Base-by-base conservation (phyloP, 176 grass and related monocot species). In the Paspalum vaginatum region DNA sequence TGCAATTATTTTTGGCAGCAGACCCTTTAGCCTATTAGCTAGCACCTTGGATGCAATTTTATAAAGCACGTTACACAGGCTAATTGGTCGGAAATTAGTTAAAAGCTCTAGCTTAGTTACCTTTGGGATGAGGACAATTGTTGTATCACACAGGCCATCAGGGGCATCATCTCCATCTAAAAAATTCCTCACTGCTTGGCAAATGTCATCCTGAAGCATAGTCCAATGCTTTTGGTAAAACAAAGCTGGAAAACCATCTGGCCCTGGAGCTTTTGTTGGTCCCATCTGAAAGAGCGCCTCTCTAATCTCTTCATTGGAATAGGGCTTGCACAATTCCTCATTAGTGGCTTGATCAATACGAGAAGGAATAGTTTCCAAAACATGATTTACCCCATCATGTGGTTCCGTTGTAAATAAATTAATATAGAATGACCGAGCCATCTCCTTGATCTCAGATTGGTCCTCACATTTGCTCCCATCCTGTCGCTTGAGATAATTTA, bases 361-460 rank as follows among this genome's bases (percentile, higher is more conserved):
- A 0, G 55, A 4, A 24, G 55, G 55, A 1, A 58, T 58, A 4
- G 55, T 9, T 0, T 24, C 55, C 3, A 58, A 22, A 24, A 58
- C 3, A 1, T 24, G 1, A 3, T 58, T 5, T 3, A 11, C 0
- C 5, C 22, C 9, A 24, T 0, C 9, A 0, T 4, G 55, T 22
- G 55, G n/a, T 3, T 58, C n/a, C 4, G 9, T 58, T 58, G 55
- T 58, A 58, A 58, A 58, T 20, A 56, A 54, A 7, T 54, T 54
- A 2, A 54, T 8, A 61, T 32, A 62, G 37, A 62, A 62, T 1
- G 13, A 7, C 0, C 26, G 5, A 1, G 26, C 13, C 26, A 62
- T 62, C 5, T 62, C 27, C 16, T 37, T 37, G 6, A 62, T 62
- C 7, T 39, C 61, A 8, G 14, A 2, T 1, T 63, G 26, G 7